Evolutionary conservation across 176 grass and related monocot genomes (phyloP), one percentile per base, ranked within the genome.

Genomic region (Rhynchospora tenuis): DNA sequence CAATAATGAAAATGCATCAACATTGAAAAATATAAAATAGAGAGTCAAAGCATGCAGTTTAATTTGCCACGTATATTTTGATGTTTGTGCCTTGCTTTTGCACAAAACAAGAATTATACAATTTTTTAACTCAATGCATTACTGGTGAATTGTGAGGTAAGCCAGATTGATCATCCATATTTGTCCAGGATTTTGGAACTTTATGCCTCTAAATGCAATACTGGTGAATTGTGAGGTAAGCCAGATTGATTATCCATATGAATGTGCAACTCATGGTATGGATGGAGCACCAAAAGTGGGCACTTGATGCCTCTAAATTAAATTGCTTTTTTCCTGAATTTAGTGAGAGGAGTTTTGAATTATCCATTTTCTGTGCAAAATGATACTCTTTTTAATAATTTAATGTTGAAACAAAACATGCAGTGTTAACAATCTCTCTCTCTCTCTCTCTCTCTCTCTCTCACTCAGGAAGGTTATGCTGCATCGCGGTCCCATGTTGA

Each of bases 401-500:
- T 57, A 20, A 17, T 66, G 17, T n/a, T 29, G 9, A 72, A 13
- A 86, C 85, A 4, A 67, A 65, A 57, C 44, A 61, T 59, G 9
- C 44, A 64, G 0, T 15, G 22, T 81, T 80, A 55, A 54, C 33
- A 13, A 20, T 81, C 31, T 57, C 9, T 73, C 83, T 78, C 60
- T 61, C 24, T 83, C 12, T 50, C 45, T 47, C n/a, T 3, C 44
- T 26, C 66, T 43, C 20, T 85, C 7, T 84, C 65, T n/a, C 77
- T 78, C 81, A 23, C 83, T 54, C 86, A 95, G 91, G 88, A 98
- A 90, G 96, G 96, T 3, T 95, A 90, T 83, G 93, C 84, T 61
- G 88, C 91, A 81, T 90, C 79, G 72, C 88, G 96, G 58, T 98
- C 96, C 19, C 96, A 98, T 78, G 91, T 98, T 75, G 89, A 76